These are phyloP conservation scores for Pseudogymnoascus sp. DNA, from an alignment of 2,329 filamentous ascomycete species.

Conservation along the genomic window DNA sequence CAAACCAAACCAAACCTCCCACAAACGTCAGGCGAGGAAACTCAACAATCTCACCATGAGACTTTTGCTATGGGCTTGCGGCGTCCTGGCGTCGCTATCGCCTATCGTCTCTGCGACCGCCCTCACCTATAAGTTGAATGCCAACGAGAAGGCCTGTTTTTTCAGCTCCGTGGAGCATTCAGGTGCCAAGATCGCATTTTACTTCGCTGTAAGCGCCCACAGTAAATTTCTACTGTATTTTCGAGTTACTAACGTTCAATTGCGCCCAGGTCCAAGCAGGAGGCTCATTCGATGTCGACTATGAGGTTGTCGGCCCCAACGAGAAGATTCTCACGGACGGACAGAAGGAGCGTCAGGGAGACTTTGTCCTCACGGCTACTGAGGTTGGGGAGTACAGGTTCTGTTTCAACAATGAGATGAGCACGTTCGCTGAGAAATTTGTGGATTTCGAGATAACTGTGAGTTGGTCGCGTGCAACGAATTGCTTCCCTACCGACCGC, in stretches of 20 bases:
- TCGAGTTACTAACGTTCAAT: conserved; percentile 8
- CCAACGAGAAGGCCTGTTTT: conserved; percentile 96
- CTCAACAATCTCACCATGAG: conserved; percentile 46
- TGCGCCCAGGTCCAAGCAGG: conserved; percentile 80
- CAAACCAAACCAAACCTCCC: background rate
- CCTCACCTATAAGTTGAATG: conserved; percentile 82
- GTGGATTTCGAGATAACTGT: conserved; percentile 97
- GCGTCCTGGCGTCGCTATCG: conserved; percentile 63
- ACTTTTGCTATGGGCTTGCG: conserved; percentile 50
- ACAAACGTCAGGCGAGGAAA: conserved; percentile 3
- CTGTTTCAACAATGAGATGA: conserved; percentile 99
- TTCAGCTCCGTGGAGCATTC: conserved; percentile 69
- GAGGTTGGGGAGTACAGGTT: conserved; percentile 85
- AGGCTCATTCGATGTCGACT: conserved; percentile 95
- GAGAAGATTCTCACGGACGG: conserved; percentile 77
- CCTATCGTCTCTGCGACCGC: conserved; percentile 76
- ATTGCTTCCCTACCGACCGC: background rate
- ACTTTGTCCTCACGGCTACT: conserved; percentile 95
- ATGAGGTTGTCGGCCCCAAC: conserved; percentile 73
- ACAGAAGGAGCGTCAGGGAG: conserved; percentile 85
- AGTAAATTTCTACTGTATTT: background rate
- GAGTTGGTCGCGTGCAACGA: conserved; percentile 29
- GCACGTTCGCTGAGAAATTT: conserved; percentile 92
- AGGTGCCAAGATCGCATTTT: conserved; percentile 89
- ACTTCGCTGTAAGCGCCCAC: conserved; percentile 72